A percentile compares a stretch with the other conserved stretches of the same genome.
Evolutionary conservation across 1,139 yeast genomes (phyloP).

Genomic region (Yamadazyma buinensis): DNA sequence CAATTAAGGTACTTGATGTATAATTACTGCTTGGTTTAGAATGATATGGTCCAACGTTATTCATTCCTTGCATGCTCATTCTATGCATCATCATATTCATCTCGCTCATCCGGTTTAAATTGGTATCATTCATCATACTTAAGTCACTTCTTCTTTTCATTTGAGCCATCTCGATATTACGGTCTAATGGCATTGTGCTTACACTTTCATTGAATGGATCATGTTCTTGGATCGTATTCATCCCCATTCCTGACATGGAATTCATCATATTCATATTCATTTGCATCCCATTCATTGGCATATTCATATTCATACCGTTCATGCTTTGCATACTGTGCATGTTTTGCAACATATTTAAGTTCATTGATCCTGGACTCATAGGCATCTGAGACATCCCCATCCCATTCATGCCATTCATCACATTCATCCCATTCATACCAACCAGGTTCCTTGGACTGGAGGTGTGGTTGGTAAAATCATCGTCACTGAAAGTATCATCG

Average conservation of each 20-base stretch:
- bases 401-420: too few species aligned
- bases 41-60: constrained; percentile 8
- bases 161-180: background rate
- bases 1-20: constrained; percentile 20
- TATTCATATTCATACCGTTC: too few species aligned
- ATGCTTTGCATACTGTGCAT: too few species aligned
- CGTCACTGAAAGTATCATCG: constrained; percentile 2
- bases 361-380: too few species aligned
- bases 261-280: background rate
- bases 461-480: background rate
- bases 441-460: too few species aligned
- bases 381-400: too few species aligned
- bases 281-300: background rate
- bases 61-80: constrained; percentile 2
- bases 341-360: too few species aligned
- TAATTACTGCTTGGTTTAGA: constrained; percentile 10
- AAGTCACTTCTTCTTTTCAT: background rate
- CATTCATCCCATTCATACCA: background rate
- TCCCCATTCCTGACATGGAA: too few species aligned
- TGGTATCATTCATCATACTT: background rate
- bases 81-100: constrained; percentile 2
- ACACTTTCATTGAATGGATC: too few species aligned
- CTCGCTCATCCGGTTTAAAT: constrained; percentile 1
- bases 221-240: too few species aligned
- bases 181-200: too few species aligned